Evolutionary conservation across 2,329 filamentous ascomycete genomes (phyloP), one percentile per base, ranked within the genome.

Genomic region (Hymenoscyphus occultus): DNA sequence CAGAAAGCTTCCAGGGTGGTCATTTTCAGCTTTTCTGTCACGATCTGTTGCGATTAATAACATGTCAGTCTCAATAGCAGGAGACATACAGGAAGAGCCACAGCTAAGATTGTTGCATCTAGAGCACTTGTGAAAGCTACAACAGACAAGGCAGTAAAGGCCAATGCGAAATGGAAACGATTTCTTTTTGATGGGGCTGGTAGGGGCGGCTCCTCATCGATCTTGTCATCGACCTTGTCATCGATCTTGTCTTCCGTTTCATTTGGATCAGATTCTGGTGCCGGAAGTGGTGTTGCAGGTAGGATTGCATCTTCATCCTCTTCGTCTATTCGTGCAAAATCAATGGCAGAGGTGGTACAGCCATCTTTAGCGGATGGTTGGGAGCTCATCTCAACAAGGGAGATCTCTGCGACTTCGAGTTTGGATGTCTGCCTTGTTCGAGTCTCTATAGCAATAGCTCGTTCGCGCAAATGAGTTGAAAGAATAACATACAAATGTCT

Each of bases 1-100:
- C 88, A 91, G 71, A 90, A 90, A 0, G 86, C 84, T 74, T 90
- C 79, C 45, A 85, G 80, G 2, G 82, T 45, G 9, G 58, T 51
- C 28, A 62, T 64, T 39, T 66, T 28, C 14, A 68, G 62, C 1
- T 58, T n/a, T 48, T 42, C 14, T 13, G 65, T 42, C 19, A 67
- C 64, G 5, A 56, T 64, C 65, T 67, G 39, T 42, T n/a, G n/a
- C 4, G 6, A 2, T 39, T 22, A 39, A 32, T 14, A 39, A 12
- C 22, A 28, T 14, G 2, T 7, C 10, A 54, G 35, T 12, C 22
- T n/a, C 10, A 22, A 42, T 22, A 39, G 13, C 12, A 39, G 28
- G 9, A 51, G n/a, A 51, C 59, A 12, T 22, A 61, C 59, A 51
- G 59, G 59, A 10, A 61, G 59, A 12, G 59, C 59, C 2, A 54